A percentile compares a stretch with the other conserved stretches of the same genome.
Conservation (phyloP, 2,329 filamentous ascomycete species). For the Neonectria neomacrospora region DNA sequence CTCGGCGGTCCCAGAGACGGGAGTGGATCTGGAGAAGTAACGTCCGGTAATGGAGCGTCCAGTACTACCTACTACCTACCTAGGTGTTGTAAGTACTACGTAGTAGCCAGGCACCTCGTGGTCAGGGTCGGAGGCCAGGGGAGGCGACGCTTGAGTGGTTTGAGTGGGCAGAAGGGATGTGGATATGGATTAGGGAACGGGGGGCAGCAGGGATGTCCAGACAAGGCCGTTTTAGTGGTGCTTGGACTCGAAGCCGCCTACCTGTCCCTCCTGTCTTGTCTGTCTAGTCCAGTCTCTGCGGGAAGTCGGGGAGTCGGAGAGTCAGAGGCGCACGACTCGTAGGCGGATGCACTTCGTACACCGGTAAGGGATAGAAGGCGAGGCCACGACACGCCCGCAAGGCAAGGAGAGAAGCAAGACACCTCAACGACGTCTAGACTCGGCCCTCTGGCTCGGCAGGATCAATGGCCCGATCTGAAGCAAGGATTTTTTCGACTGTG, state of each 20-base stretch:
- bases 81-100: background rate
- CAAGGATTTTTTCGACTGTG: background rate
- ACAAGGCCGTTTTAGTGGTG: slow-evolving; percentile 2
- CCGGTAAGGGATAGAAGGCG: too few relatives aligned
- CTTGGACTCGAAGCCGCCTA: background rate
- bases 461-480: slow-evolving; percentile 4
- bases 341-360: background rate
- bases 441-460: background rate
- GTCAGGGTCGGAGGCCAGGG: slow-evolving; percentile 10
- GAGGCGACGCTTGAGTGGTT: slow-evolving; percentile 9
- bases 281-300: too few relatives aligned
- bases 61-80: too few relatives aligned
- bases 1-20: slow-evolving; percentile 9
- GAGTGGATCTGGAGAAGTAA: slow-evolving; percentile 18
- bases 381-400: background rate
- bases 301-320: background rate
- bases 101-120: slow-evolving; percentile 5
- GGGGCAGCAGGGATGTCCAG: slow-evolving; percentile 19
- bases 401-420: background rate
- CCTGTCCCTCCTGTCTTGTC: too few relatives aligned
- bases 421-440: background rate
- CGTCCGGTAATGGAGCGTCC: slow-evolving; percentile 2
- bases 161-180: slow-evolving; percentile 13
- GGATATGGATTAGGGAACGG: slow-evolving; percentile 13
- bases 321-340: background rate